phyloP scores from a whole-genome alignment of 2,329 filamentous ascomycete species.

The Xylariaceae sp. region DNA sequence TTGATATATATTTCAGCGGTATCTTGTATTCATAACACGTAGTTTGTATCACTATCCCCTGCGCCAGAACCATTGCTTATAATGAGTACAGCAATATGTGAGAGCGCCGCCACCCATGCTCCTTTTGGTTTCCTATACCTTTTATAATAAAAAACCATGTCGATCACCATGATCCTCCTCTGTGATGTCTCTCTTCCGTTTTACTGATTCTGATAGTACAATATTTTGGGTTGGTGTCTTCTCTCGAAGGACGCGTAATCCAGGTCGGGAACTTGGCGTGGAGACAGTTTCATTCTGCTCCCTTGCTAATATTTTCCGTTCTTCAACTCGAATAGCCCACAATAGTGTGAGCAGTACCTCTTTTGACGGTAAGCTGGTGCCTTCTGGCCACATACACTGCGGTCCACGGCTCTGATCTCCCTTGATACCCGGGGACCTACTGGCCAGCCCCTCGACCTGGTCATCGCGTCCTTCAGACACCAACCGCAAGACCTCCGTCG shows the following conservation, averaged over 20 bases:
- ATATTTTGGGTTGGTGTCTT: conserved; percentile 19
- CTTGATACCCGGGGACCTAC: conserved; percentile 32
- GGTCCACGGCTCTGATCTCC: conserved; percentile 30
- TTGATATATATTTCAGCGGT: no score
- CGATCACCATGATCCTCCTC: conserved; percentile 15
- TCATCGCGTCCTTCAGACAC: conserved; percentile 54
- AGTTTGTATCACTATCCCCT: neutral
- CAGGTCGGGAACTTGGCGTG: conserved; percentile 21
- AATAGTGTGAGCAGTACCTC: conserved; percentile 32
- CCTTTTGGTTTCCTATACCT: neutral
- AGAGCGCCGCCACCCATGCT: neutral
- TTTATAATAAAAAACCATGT: conserved; percentile 20
- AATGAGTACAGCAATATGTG: neutral
- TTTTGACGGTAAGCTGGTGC: conserved; percentile 32
- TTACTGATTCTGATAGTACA: conserved; percentile 18
- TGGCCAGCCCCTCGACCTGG: conserved; percentile 36
- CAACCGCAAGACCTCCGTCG: conserved; percentile 69
- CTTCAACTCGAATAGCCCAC: conserved; percentile 31
- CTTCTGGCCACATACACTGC: conserved; percentile 28
- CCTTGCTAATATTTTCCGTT: conserved; percentile 23
- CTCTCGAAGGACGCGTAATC: conserved; percentile 22
- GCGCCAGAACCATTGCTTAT: neutral
- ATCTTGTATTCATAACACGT: conserved; percentile 1
- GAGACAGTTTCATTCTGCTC: conserved; percentile 15
- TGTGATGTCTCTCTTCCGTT: conserved; percentile 17